Conservation (phyloP, 129 eudicot species). For the Mikania micrantha region DNA sequence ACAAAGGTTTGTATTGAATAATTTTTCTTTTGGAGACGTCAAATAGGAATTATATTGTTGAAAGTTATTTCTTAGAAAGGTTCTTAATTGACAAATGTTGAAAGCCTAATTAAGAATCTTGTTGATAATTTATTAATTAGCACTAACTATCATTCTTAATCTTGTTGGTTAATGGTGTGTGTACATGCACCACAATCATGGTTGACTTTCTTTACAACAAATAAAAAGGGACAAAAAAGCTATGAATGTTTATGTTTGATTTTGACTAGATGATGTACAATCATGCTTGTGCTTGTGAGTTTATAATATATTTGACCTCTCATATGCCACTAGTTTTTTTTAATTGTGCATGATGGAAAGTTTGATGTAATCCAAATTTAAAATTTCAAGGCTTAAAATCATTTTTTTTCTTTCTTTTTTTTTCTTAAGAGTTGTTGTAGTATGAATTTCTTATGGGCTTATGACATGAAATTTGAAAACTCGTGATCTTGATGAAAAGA, state of each 20-base stretch:
- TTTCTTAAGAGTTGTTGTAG: too few relatives aligned
- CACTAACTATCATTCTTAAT: conserved; percentile 27
- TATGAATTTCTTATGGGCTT: too few relatives aligned
- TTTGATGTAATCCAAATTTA: not conserved
- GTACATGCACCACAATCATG: conserved; percentile 20
- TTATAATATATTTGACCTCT: not conserved
- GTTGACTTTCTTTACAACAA: conserved; percentile 20
- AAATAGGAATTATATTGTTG: not conserved
- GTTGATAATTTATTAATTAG: conserved; percentile 11
- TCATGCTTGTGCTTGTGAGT: conserved; percentile 9
- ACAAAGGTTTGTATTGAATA: not conserved
- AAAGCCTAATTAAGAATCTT: conserved; percentile 22
- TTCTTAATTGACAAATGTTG: conserved; percentile 22
- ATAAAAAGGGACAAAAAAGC: not conserved
- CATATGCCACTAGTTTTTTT: conserved; percentile 7
- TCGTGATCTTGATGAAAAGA: too few relatives aligned
- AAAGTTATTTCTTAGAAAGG: not conserved
- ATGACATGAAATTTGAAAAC: too few relatives aligned
- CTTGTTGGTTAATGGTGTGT: conserved; percentile 16
- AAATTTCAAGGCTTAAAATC: conserved; percentile 13
- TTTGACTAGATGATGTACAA: conserved; percentile 17
- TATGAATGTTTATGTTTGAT: not conserved
- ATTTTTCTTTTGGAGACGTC: not conserved
- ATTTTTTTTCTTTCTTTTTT: not conserved
- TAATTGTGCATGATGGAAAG: conserved; percentile 17